Evolutionary conservation across 805 yeast species (phyloP), one percentile per base, ranked within the genome.

Genomic region (Yamadazyma endophytica): DNA sequence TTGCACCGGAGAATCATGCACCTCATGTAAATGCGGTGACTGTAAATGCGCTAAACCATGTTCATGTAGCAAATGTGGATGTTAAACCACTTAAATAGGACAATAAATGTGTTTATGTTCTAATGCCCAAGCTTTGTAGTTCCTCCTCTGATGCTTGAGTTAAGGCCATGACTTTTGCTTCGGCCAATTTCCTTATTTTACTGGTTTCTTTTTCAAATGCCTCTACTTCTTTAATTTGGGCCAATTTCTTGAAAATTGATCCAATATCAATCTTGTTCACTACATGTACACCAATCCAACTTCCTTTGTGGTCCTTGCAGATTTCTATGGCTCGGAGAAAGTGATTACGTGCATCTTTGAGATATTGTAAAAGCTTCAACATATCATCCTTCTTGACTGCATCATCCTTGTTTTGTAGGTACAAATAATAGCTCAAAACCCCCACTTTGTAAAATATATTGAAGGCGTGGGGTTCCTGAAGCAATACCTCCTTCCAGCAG

Each of bases 311-410:
- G 19, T 66, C 62, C 26, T 81, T 82, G 46, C 86, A 79, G 22
- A 89, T 63, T 54, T 92, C 97, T 5, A 87, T 78, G 6, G 88
- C 60, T 42, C 94, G 73, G 32, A 81, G 58, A 42, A 74, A 82
- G 47, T 76, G 70, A 44, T 78, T 50, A 26, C 70, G 43, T 7
- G 68, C 48, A 26, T 55, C 49, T 14, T 32, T 42, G 26, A 65
- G 40, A 5, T 46, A 30, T 2, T 44, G 47, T 19, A 52, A 22
- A 26, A 43, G 41, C 33, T 54, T 63, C 27, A 50, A 32, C 12
- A 55, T 29, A 26, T 54, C 55, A 14, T 61, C 65, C 40, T 59
- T 56, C 33, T 50, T 52, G 16, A 50, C 55, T 3, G 35, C 13
- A 23, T 25, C 32, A 16, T 31, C 32, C 16, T 25, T 29, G 13